phyloP scores from a whole-genome alignment of 2,329 filamentous ascomycete species.

The Huntiella abstrusa region DNA sequence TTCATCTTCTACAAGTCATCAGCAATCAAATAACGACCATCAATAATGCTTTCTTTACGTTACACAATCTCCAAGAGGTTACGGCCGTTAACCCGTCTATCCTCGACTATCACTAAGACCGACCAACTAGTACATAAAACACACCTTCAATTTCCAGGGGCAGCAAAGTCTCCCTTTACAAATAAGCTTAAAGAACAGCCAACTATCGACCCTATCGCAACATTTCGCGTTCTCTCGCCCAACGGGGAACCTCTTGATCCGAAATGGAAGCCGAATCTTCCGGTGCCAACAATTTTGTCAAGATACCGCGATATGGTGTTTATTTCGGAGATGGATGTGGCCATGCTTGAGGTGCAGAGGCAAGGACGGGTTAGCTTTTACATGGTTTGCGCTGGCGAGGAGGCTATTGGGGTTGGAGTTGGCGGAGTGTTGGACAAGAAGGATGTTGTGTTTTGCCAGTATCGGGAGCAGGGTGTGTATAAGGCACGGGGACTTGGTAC shows the following conservation, averaged over 20 bases:
- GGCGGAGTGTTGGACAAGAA: constrained; percentile 65
- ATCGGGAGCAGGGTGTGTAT: constrained; percentile 83
- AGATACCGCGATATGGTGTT: constrained; percentile 48
- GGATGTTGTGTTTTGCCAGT: constrained; percentile 87
- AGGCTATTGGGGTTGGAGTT: constrained; percentile 80
- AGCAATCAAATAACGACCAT: too few relatives aligned
- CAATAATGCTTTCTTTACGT: too few relatives aligned
- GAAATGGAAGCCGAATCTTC: constrained; percentile 47
- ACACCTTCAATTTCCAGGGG: constrained; percentile 69
- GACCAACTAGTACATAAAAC: constrained; percentile 13
- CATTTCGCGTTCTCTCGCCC: constrained; percentile 81
- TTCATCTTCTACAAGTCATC: too few relatives aligned
- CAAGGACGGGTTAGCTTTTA: constrained; percentile 93
- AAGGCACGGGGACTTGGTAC: constrained; percentile 73
- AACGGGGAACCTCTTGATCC: constrained; percentile 69
- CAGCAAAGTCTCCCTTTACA: constrained; percentile 84
- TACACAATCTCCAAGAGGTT: too few relatives aligned
- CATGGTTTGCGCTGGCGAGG: constrained; percentile 89
- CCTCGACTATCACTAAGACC: too few relatives aligned
- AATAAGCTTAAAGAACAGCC: constrained; percentile 52
- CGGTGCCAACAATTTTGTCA: constrained; percentile 40
- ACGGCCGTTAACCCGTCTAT: too few relatives aligned
- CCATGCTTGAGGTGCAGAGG: constrained; percentile 95
- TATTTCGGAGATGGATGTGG: constrained; percentile 74
- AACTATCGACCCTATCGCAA: constrained; percentile 59